Evolutionary conservation across 495 filamentous ascomycete genomes (phyloP), one percentile per base, ranked within the genome.

Genomic region (Tetracladium setigerum): DNA sequence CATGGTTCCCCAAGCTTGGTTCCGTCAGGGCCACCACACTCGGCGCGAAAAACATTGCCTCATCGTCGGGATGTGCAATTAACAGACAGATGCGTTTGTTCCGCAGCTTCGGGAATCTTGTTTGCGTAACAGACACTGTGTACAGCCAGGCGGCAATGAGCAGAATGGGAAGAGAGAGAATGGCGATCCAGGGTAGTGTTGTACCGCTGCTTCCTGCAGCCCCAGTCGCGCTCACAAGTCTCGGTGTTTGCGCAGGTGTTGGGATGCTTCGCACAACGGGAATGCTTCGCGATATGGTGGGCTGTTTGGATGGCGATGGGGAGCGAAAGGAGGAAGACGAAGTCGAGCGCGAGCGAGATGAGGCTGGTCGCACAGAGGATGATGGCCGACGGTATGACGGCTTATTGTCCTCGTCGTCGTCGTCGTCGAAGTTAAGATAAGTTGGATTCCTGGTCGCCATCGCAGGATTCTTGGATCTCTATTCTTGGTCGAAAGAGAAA

Each of bases 11-110:
- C 16, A 83, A 66, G 47, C 79, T 76, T 10, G 60, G 84, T 16
- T 76, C 73, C 13, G 89, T 88, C 22, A 98, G 73, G 5, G 83
- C 79, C 44, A 94, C 70, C 2, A 98, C 74, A 0, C 88, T 84
- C 0, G 92, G 92, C 49, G 91, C 79, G 67, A 98, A 98, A 72
- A 98, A 98, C 92, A 98, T 98, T 55, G 92, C 94, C 70, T 98
- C 92, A 52, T 98, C 92, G 64, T 98, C 92, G 0, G 92, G 92
- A 66, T 98, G 92, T 4, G 92, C 92, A 62, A 98, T 97, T 32
- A 98, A 71, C 22, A 98, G 74, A 58, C 84, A 84, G 52, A 95
- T 87, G 51, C 84, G 74, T 69, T 94, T 89, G 68, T 84, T 82
- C 48, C 70, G 69, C 47, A 95, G 71, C 44, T 64, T 77, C 0